Evolutionary conservation across 441 rosid genomes (phyloP), one percentile per base, ranked within the genome.

Genomic region (Pelargonium myrrhifolium): DNA sequence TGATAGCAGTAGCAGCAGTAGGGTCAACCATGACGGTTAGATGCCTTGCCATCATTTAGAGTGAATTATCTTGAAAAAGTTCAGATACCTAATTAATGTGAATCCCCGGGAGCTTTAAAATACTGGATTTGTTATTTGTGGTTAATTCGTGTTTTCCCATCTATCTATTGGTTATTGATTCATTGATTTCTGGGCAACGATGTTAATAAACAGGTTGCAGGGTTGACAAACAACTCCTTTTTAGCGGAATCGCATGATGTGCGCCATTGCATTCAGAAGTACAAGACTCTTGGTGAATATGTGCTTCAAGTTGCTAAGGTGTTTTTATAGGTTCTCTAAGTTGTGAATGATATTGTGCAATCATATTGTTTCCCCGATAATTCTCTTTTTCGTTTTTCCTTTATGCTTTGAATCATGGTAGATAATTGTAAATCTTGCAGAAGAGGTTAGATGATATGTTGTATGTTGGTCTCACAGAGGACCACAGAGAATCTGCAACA

Each of bases 241-340:
- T 79, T 77, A 79, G 68, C 76, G 72, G 91, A 86, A 75, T 77
- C 97, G 59, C 96, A 92, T 72, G 88, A 87, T 71, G 87, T 94
- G 67, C 94, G 97, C 66, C 94, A 80, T 72, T 94, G 99, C 74
- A 92, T 94, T 60, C 88, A 78, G 77, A 84, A 84, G 76, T 77
- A 77, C 76, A 83, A 80, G 78, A 79, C 72, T 74, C 97, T 94
- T 65, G 94, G 99, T 60, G 84, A 79, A 45, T 68, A 80, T 74
- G 88, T 89, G 76, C 91, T 94, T 79, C 81, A 82, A 82, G 96
- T 92, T 72, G 97, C 98, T 40, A 92, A 94, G 94, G 99, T 94
- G 62, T 72, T 65, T 61, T 61, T 47, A 77, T 63, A 28, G 65
- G 74, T 68, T 69, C 64, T 69, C 58, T 64, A n/a, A 68, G 26